Evolutionary conservation across 768 basidiomycete species (phyloP).

Genomic region (Crepidotus variabilis): DNA sequence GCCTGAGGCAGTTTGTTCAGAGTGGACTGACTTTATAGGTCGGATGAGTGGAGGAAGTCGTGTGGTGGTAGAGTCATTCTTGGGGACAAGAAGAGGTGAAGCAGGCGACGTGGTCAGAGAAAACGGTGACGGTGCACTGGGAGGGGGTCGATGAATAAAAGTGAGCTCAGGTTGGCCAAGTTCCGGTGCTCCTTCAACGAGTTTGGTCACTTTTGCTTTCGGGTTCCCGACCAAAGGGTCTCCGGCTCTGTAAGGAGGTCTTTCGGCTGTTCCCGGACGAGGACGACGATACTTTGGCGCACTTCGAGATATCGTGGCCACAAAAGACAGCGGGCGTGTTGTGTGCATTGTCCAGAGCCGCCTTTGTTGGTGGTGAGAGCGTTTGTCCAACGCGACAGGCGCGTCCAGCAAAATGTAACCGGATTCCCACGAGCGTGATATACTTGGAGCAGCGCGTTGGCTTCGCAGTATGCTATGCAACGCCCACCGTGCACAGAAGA

Average conservation of each 20-base stretch:
- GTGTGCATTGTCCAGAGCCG: background rate
- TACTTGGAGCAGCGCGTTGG: no score
- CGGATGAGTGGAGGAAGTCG: conserved; percentile 33
- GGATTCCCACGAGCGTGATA: no score
- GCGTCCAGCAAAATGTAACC: no score
- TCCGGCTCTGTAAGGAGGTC: conserved; percentile 52
- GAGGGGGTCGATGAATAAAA: conserved; percentile 84
- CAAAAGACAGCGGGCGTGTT: conserved; percentile 8
- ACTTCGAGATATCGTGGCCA: conserved; percentile 23
- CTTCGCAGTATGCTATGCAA: no score
- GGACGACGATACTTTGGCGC: conserved; percentile 46
- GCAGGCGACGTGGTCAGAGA: conserved; percentile 67
- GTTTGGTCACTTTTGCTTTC: conserved; percentile 43
- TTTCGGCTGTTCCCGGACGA: conserved; percentile 46
- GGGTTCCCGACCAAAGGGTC: conserved; percentile 56
- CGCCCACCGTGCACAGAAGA: no score
- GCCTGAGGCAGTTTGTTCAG: no score
- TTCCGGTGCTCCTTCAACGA: conserved; percentile 40
- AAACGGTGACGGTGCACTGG: conserved; percentile 67
- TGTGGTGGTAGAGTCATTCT: conserved; percentile 13
- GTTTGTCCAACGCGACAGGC: no score
- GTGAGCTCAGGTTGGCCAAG: conserved; percentile 35
- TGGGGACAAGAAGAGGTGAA: conserved; percentile 63
- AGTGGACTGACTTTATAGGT: conserved; percentile 38
- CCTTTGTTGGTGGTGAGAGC: no score